Base-by-base conservation (phyloP, 2,329 filamentous ascomycete genomes). In the Capronia epimyces region DNA sequence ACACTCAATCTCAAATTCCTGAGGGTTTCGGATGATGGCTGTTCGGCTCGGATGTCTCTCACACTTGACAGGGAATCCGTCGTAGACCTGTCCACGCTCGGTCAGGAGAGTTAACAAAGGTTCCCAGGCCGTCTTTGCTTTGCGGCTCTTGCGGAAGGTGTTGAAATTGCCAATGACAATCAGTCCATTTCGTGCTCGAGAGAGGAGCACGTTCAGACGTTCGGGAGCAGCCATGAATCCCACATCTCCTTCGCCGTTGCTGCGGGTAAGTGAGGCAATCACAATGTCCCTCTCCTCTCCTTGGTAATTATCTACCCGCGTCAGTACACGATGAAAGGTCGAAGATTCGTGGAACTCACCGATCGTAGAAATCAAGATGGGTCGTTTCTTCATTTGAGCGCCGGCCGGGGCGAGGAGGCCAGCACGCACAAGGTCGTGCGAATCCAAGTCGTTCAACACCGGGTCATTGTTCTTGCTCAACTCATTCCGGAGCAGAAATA, bases 331-430 rank as follows among this genome's bases (percentile, higher is more conserved):
- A 50, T 39, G 20, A 43, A 22, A 29, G 16, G 16, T 13, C 15
- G 21, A 22, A 16, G 27, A 12, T 27, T 20, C 25, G 24, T 27
- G n/a, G 37, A 15, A 42, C 46, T 31, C 66, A 85, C 82, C 83
- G 45, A 89, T 84, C 0, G 85, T 88, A 0, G 85, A 87, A 0
- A 89, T n/a, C n/a, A n/a, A n/a, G n/a, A n/a, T n/a, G n/a, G n/a
- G n/a, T n/a, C n/a, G n/a, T n/a, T n/a, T n/a, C n/a, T n/a, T n/a
- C n/a, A n/a, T n/a, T n/a, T n/a, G n/a, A n/a, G n/a, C n/a, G 0
- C 71, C 75, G 0, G 77, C 75, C 1, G 74, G 64, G 0, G 77
- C 72, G n/a, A 85, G 49, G 0, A 88, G 56, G 0, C 86, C 86
- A 0, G 83, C 83, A 3, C 71, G 69, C 1, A 83, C 67, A 3